Evolutionary conservation across 306 rosid species (phyloP).

Genomic region (Dicorynia guianensis): DNA sequence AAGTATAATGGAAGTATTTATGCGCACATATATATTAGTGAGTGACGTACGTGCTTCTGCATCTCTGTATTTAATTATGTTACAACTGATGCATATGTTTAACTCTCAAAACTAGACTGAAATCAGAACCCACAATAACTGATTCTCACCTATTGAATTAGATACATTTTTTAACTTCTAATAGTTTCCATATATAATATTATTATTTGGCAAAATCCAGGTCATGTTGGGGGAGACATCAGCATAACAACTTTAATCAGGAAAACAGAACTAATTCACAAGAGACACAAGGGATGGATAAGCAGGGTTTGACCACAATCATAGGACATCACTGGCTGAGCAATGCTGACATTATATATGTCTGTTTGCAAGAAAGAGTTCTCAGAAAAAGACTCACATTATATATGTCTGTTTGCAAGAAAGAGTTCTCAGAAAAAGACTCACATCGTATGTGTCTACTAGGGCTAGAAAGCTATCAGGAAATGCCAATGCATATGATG

Average conservation of each 20-base stretch:
- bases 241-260: slow-evolving; percentile 27
- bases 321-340: slow-evolving; percentile 23
- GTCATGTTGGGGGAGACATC: background rate
- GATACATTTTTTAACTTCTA: slow-evolving; percentile 10
- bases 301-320: slow-evolving; percentile 30
- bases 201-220: background rate
- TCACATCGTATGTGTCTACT: slow-evolving; percentile 97
- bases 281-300: slow-evolving; percentile 22
- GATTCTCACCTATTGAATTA: slow-evolving; percentile 13
- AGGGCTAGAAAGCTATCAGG: slow-evolving; percentile 91
- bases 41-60: background rate
- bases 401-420: slow-evolving; percentile 17
- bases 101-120: slow-evolving; percentile 27
- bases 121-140: slow-evolving; percentile 12
- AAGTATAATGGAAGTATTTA: slow-evolving; percentile 17
- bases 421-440: slow-evolving; percentile 42
- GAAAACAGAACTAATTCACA: slow-evolving; percentile 26
- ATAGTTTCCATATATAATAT: slow-evolving; percentile 21
- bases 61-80: slow-evolving; percentile 42
- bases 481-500: slow-evolving; percentile 95
- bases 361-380: slow-evolving; percentile 25
- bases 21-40: background rate
- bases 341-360: slow-evolving; percentile 23
- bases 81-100: slow-evolving; percentile 40
- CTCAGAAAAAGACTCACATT: slow-evolving; percentile 61